Conservation (phyloP, 306 rosid species). For the Abrus pulchellus region DNA sequence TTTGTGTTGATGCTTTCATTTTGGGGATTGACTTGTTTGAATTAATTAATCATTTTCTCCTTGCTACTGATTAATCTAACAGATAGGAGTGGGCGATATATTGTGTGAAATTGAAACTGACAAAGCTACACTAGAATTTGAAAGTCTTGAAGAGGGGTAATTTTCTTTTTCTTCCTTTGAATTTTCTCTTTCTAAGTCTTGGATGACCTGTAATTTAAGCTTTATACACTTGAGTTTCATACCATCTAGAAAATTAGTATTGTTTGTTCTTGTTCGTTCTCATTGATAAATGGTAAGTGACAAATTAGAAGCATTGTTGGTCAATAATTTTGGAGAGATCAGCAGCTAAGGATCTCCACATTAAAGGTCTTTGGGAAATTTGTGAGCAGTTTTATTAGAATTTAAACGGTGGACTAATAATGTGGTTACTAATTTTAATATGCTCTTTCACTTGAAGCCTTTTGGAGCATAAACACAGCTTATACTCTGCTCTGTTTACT, state of each 20-base stretch:
- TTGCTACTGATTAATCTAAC: conserved; percentile 54
- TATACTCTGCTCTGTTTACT: neutral
- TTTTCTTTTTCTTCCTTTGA: conserved; percentile 31
- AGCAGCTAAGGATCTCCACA: conserved; percentile 12
- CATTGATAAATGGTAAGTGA: neutral
- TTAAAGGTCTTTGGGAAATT: conserved; percentile 20
- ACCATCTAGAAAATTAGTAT: neutral
- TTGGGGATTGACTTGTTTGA: conserved; percentile 41
- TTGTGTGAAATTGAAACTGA: conserved; percentile 98
- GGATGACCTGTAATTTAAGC: conserved; percentile 40
- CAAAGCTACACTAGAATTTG: conserved; percentile 96
- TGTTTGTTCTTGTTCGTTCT: conserved; percentile 29
- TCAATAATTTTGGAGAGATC: conserved; percentile 7
- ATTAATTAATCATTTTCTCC: conserved; percentile 44
- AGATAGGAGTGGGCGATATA: conserved; percentile 94
- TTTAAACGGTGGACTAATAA: neutral
- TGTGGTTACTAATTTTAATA: conserved; percentile 29
- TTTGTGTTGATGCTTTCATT: conserved; percentile 44
- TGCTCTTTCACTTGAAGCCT: neutral
- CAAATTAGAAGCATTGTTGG: conserved; percentile 30
- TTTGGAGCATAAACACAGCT: neutral
- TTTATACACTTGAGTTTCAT: conserved; percentile 11
- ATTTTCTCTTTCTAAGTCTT: conserved; percentile 9
- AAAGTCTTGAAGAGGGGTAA: conserved; percentile 99
- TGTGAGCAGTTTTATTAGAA: conserved; percentile 8